Evolutionary conservation across 106 monocot species (phyloP).

Genomic region (Alisma plantagoaquatica): DNA sequence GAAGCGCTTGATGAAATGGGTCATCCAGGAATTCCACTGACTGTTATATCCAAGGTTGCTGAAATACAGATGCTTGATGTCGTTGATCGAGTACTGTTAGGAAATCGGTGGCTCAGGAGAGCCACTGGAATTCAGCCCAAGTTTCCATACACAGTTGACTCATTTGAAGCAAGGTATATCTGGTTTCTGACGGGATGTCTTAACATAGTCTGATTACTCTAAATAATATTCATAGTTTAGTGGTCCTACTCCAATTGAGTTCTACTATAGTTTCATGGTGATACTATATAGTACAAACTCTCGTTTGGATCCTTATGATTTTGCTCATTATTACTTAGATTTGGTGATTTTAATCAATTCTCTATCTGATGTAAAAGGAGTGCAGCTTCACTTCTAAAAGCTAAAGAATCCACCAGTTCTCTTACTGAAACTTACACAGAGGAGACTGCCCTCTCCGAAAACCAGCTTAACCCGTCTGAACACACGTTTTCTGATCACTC

Average conservation of each 20-base stretch:
- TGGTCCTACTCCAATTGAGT: too few species aligned
- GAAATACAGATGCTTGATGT: slow-evolving; percentile 81
- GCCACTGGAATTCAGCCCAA: slow-evolving; percentile 90
- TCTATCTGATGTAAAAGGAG: too few species aligned
- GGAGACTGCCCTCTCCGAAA: too few species aligned
- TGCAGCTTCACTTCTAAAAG: slow-evolving; percentile 41
- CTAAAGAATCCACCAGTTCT: slow-evolving; percentile 13
- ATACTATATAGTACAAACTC: too few species aligned
- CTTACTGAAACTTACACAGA: too few species aligned
- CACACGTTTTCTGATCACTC: slow-evolving; percentile 6
- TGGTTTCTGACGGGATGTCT: background rate
- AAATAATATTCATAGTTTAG: background rate
- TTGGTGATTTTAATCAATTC: too few species aligned
- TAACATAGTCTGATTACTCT: background rate
- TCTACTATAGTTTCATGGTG: too few species aligned
- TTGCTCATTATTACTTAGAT: too few species aligned
- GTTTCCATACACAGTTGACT: slow-evolving; percentile 90
- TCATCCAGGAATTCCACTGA: slow-evolving; percentile 60
- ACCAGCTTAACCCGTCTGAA: too few species aligned
- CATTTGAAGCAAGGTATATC: slow-evolving; percentile 90
- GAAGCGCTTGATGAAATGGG: slow-evolving; percentile 90
- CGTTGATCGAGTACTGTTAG: slow-evolving; percentile 74
- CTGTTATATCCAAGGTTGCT: slow-evolving; percentile 80
- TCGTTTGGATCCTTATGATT: too few species aligned
- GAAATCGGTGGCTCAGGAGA: slow-evolving; percentile 96